Percentiles rank a stretch among this genome's conserved stretches.
Evolutionary conservation across 2,329 filamentous ascomycete species (phyloP).

Genomic region (Xenosphaeropsis pyriputrescens): DNA sequence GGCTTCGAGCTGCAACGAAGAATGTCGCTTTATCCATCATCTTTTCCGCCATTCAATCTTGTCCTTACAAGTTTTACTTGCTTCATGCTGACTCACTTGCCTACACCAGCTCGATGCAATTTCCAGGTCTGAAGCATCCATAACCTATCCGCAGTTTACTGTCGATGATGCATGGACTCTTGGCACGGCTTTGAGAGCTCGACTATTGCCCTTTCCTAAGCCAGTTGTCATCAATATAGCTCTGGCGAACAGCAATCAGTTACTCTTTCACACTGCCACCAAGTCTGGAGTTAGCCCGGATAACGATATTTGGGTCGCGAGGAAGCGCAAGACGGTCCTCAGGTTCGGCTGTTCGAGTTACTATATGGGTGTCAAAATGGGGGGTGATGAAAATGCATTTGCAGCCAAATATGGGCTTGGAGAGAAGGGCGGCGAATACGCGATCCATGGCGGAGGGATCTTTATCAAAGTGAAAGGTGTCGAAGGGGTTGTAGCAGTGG

Average conservation of each 20-base stretch:
- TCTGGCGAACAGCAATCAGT: constrained; percentile 39
- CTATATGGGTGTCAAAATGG: constrained; percentile 55
- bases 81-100: background rate
- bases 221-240: constrained; percentile 50
- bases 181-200: constrained; percentile 46
- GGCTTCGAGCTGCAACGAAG: too few relatives aligned
- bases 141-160: constrained; percentile 33
- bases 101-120: constrained; percentile 16
- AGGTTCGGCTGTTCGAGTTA: constrained; percentile 57
- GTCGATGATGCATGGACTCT: constrained; percentile 49
- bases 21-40: too few relatives aligned
- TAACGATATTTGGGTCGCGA: constrained; percentile 53
- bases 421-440: constrained; percentile 43
- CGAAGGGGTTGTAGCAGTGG: constrained; percentile 60
- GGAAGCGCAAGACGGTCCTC: constrained; percentile 60
- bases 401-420: constrained; percentile 49
- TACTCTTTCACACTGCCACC: constrained; percentile 56
- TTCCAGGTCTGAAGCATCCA: constrained; percentile 13
- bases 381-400: constrained; percentile 49
- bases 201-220: constrained; percentile 38
- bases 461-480: constrained; percentile 59
- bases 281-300: constrained; percentile 55
- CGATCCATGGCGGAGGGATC: constrained; percentile 65
- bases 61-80: too few relatives aligned
- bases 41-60: too few relatives aligned